Evolutionary conservation across 108 stramenopile genomes (phyloP), one percentile per base, ranked within the genome.

Genomic region (Parmales sp.): DNA sequence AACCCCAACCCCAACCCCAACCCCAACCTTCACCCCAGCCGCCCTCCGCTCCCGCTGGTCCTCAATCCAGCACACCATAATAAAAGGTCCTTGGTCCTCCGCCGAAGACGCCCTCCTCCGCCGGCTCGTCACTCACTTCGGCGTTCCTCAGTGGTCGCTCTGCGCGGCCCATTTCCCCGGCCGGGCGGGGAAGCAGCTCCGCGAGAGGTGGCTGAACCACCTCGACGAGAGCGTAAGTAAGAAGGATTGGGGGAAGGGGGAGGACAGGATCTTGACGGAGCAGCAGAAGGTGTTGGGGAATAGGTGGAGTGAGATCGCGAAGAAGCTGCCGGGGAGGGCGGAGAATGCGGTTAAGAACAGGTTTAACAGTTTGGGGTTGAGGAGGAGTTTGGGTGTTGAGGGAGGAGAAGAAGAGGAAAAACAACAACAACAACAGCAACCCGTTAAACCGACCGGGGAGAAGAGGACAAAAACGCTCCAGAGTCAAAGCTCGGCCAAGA

Each of bases 131-230:
- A 25, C 20, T 28, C 46, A 65, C 16, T 73, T 68, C 43, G 72
- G 72, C 28, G 23, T 45, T 18, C 67, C 67, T 50, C 49, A 67
- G 50, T 73, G 72, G 72, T 39, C 72, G 16, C 29, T 73, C 4
- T 51, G 41, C 13, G 72, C 72, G 26, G 31, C 51, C 2, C 72
- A 73, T 44, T 45, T 73, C 19, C 68, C 72, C 1, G 68, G 68
- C 2, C 46, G 72, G 29, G 66, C 50, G 18, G 72, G 68, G 29
- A 73, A 73, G 60, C 72, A 73, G 68, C 69, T 67, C 60, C 29
- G 72, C 28, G 72, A 73, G 68, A 71, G 81, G 36, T 83, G 82
- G 82, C 76, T 78, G 34, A 83, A 83, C 45, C 82, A 83, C 63
- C 72, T 83, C 2, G 75, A 83, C 44, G 72, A 77, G 23, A 54